phyloP scores from a whole-genome alignment of 2,329 filamentous ascomycete genomes.

The Aspergillus novofumigatus region DNA sequence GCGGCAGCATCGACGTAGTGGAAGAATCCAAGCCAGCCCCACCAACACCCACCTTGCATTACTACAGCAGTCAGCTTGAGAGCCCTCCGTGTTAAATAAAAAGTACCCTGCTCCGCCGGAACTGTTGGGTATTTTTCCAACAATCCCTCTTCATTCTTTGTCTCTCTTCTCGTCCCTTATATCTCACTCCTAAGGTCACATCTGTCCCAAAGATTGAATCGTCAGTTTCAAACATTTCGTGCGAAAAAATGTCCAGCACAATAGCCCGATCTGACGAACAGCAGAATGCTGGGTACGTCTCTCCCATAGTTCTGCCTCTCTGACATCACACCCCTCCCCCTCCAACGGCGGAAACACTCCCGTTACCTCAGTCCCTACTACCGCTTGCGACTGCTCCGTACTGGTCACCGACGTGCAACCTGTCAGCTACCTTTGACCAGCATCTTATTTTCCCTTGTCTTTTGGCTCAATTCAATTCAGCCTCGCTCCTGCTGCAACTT shows the following conservation, averaged over 20 bases:
- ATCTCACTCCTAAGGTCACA: not conserved
- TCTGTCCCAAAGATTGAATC: not conserved
- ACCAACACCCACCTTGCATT: conserved; percentile 9
- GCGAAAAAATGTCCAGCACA: conserved; percentile 48
- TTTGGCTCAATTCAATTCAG: not conserved
- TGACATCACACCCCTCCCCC: conserved; percentile 36
- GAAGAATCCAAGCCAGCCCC: conserved; percentile 10
- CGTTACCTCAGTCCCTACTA: conserved; percentile 4
- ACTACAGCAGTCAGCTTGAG: conserved; percentile 7
- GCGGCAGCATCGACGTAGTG: conserved; percentile 14
- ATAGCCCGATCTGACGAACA: conserved; percentile 48
- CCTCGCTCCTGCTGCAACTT: not conserved
- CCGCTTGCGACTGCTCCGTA: conserved; percentile 1
- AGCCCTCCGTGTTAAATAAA: conserved; percentile 21
- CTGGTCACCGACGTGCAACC: not conserved
- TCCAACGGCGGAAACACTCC: conserved; percentile 17
- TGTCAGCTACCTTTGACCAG: not conserved
- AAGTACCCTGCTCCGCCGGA: conserved; percentile 33
- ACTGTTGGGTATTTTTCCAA: conserved; percentile 20
- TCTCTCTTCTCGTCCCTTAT: conserved; percentile 14
- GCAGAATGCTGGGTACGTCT: conserved; percentile 50
- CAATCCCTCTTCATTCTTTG: conserved; percentile 18
- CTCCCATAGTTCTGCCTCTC: conserved; percentile 17
- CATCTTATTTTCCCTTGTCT: not conserved
- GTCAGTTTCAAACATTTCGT: not conserved